Evolutionary conservation across 768 basidiomycete species (phyloP).

Genomic region (Trametes cingulata): DNA sequence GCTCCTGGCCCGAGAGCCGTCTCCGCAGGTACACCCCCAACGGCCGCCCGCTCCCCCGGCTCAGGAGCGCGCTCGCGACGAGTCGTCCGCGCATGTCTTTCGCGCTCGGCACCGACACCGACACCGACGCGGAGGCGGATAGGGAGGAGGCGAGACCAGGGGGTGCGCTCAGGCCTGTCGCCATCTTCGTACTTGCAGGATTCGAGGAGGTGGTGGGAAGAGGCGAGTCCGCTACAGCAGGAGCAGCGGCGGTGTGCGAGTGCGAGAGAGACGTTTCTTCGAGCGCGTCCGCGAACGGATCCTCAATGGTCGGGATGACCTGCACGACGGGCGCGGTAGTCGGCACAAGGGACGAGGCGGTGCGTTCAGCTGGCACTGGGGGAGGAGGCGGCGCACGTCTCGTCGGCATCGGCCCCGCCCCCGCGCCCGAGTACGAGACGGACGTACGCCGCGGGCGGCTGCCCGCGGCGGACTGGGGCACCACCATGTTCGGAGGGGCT

Average conservation of each 20-base stretch:
- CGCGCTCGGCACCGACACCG: constrained; percentile 8
- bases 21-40: constrained; percentile 40
- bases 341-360: not conserved
- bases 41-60: constrained; percentile 56
- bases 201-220: not conserved
- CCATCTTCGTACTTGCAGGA: not conserved
- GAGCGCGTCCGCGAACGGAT: constrained; percentile 30
- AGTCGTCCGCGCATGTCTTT: constrained; percentile 46
- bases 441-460: constrained; percentile 23
- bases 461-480: constrained; percentile 10
- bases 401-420: constrained; percentile 18
- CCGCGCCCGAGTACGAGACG: constrained; percentile 10
- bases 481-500: constrained; percentile 3
- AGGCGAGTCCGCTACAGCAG: constrained; percentile 3
- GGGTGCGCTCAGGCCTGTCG: not conserved
- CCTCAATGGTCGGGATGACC: constrained; percentile 16
- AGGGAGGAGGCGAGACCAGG: constrained; percentile 5
- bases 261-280: constrained; percentile 4
- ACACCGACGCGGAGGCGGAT: too few relatives aligned
- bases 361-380: constrained; percentile 14
- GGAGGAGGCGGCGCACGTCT: constrained; percentile 26
- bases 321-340: constrained; percentile 11
- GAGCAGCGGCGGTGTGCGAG: constrained; percentile 3
- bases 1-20: constrained; percentile 33
- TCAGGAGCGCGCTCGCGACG: constrained; percentile 60